These are phyloP conservation scores for Pyronema domesticum DNA, from an alignment of 495 filamentous ascomycete species.

Conservation along the genomic window DNA sequence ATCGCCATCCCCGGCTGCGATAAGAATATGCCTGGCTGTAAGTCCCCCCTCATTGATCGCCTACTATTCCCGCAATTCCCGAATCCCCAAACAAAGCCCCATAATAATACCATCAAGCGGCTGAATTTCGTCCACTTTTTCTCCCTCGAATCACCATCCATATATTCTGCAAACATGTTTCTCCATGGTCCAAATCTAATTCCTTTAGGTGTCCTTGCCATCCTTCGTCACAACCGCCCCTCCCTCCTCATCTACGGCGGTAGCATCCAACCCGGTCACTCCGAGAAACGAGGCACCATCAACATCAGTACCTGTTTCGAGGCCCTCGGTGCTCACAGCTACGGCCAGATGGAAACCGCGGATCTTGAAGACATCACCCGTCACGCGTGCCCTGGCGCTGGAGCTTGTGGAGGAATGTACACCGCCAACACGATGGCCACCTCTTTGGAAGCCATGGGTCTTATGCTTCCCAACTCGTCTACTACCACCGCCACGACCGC, in stretches of 20 bases:
- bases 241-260: constrained; percentile 78
- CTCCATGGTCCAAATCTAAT: not conserved
- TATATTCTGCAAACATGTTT: too few relatives aligned
- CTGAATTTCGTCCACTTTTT: too few relatives aligned
- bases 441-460: constrained; percentile 88
- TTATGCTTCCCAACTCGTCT: constrained; percentile 75
- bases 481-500: constrained; percentile 33
- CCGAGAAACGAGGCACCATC: constrained; percentile 58
- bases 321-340: constrained; percentile 70
- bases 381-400: constrained; percentile 74
- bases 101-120: not conserved
- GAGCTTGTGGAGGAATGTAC: constrained; percentile 94
- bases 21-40: constrained; percentile 89
- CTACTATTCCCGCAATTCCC: too few relatives aligned
- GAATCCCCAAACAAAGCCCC: too few relatives aligned
- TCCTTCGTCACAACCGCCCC: constrained; percentile 81
- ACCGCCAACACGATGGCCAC: constrained; percentile 98
- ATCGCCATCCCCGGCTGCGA: constrained; percentile 92
- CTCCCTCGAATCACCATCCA: too few relatives aligned
- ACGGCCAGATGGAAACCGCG: constrained; percentile 48
- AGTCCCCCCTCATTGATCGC: constrained; percentile 4
- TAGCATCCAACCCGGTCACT: constrained; percentile 73
- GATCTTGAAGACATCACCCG: constrained; percentile 74
- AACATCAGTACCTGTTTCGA: constrained; percentile 89
- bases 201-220: constrained; percentile 42